Conservation (phyloP, 352 stramenopile species). For the Pythium coloratum region DNA sequence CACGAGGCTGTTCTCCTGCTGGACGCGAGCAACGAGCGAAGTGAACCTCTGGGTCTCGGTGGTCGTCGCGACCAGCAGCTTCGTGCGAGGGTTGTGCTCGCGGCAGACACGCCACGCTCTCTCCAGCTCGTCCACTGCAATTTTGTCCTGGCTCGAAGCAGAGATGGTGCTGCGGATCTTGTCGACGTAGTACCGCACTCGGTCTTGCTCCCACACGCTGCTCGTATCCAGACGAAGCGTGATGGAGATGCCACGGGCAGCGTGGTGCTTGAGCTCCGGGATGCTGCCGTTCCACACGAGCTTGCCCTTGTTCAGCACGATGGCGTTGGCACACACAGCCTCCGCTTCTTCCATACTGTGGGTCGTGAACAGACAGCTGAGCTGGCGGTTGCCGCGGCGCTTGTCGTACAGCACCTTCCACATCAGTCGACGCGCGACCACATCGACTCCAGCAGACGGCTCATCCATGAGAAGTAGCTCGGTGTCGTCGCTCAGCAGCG, state of each 20-base stretch:
- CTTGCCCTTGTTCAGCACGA: conserved; percentile 74
- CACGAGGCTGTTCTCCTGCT: conserved; percentile 25
- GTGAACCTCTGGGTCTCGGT: conserved; percentile 47
- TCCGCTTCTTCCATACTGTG: conserved; percentile 88
- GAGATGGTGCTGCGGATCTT: conserved; percentile 38
- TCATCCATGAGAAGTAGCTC: conserved; percentile 77
- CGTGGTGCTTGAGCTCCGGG: conserved; percentile 74
- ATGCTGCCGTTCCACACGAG: conserved; percentile 79
- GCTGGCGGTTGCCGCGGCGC: conserved; percentile 38
- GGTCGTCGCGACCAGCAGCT: conserved; percentile 19
- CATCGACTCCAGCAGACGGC: conserved; percentile 77
- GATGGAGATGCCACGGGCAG: conserved; percentile 66
- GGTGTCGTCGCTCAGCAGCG: conserved; percentile 65
- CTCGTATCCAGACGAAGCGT: conserved; percentile 56
- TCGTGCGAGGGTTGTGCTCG: conserved; percentile 26
- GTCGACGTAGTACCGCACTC: conserved; percentile 44
- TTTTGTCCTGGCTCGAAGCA: conserved; percentile 24
- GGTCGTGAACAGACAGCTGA: conserved; percentile 81
- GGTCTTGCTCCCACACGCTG: conserved; percentile 40
- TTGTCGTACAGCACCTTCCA: conserved; percentile 77
- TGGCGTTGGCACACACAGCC: conserved; percentile 76
- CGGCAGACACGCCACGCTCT: conserved; percentile 57
- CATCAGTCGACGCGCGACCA: conserved; percentile 76
- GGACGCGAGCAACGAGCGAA: conserved; percentile 40
- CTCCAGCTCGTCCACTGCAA: conserved; percentile 44